Evolutionary conservation across 1,139 yeast genomes (phyloP).

Genomic region (Protomyces arabidopsidicola): DNA sequence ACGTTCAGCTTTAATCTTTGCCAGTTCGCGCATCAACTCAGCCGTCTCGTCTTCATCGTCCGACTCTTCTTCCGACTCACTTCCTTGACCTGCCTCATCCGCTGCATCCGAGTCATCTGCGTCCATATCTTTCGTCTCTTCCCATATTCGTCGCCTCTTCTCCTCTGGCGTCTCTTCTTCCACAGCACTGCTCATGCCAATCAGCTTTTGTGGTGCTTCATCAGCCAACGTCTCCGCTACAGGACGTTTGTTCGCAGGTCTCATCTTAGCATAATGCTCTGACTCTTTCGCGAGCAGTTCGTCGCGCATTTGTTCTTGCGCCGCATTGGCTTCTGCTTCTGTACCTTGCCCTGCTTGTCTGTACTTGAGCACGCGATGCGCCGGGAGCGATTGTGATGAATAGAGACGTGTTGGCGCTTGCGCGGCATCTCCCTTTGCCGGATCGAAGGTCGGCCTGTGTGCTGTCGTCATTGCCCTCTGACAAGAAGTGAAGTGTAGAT

Average conservation of each 20-base stretch:
- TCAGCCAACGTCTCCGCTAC: constrained; percentile 25
- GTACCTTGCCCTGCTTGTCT: constrained; percentile 45
- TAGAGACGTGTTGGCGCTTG: constrained; percentile 44
- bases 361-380: constrained; percentile 62
- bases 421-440: constrained; percentile 65
- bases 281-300: constrained; percentile 31
- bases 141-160: constrained; percentile 31
- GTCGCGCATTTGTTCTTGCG: constrained; percentile 20
- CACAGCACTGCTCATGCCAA: neutral
- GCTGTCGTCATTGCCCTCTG: constrained; percentile 15
- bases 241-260: constrained; percentile 27
- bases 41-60: constrained; percentile 41
- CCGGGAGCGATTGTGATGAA: constrained; percentile 70
- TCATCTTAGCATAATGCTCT: constrained; percentile 22
- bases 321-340: constrained; percentile 28
- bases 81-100: constrained; percentile 35
- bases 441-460: constrained; percentile 66
- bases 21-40: constrained; percentile 51
- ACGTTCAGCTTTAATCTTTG: constrained; percentile 49
- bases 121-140: constrained; percentile 35
- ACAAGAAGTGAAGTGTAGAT: no score
- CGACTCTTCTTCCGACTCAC: constrained; percentile 35
- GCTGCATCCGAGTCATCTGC: constrained; percentile 30
- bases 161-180: constrained; percentile 27
- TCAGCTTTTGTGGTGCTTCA: constrained; percentile 3